These are phyloP conservation scores for Globisporangium nodosum DNA, from an alignment of 352 stramenopile genomes.

Conservation along the genomic window DNA sequence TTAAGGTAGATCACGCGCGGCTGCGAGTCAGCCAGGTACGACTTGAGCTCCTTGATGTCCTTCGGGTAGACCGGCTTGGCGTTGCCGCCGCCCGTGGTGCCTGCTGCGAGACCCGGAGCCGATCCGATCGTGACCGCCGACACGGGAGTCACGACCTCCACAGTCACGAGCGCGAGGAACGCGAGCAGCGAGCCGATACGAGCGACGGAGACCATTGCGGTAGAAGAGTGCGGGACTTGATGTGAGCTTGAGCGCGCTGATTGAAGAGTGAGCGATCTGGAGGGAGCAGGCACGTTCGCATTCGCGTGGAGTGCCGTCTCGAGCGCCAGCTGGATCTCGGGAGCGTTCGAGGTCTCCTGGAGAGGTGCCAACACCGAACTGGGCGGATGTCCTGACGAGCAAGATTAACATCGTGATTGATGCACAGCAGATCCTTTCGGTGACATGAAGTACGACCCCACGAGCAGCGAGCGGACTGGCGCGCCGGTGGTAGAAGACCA, in stretches of 20 bases:
- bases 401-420: no score
- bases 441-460: neutral
- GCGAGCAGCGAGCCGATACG: neutral
- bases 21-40: slow-evolving; percentile 28
- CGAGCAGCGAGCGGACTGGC: neutral
- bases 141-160: slow-evolving; percentile 3
- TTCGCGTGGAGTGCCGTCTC: no score
- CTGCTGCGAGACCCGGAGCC: slow-evolving; percentile 16
- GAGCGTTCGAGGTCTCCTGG: no score
- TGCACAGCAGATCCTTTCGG: no score
- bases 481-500: no score
- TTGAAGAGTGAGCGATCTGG: no score
- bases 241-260: no score
- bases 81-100: slow-evolving; percentile 37
- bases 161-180: slow-evolving; percentile 3
- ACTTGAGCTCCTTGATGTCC: slow-evolving; percentile 33
- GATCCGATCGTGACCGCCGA: slow-evolving; percentile 6
- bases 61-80: slow-evolving; percentile 25
- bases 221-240: no score
- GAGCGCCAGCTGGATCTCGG: no score
- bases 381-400: no score
- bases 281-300: no score
- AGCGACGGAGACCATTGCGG: neutral
- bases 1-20: slow-evolving; percentile 46
- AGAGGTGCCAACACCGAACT: no score